Evolutionary conservation across 2,329 filamentous ascomycete genomes (phyloP).

Genomic region (Aspergillus ibericus): DNA sequence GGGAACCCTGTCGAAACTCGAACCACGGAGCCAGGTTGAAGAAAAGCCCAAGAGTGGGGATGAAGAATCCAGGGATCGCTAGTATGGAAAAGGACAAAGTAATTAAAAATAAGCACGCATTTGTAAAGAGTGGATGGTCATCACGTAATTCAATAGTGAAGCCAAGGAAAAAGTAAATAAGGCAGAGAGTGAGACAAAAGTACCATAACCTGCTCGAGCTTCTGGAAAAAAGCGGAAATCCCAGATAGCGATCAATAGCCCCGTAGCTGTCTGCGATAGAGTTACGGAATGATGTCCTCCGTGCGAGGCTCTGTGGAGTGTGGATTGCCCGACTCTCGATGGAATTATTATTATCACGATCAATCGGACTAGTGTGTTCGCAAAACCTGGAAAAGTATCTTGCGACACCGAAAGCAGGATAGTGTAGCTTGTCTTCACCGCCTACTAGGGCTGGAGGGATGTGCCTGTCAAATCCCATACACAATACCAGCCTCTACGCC

Average conservation of each 20-base stretch:
- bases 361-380: neutral
- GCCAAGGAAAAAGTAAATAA: conserved; percentile 7
- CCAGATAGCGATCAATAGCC: neutral
- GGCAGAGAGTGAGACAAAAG: neutral
- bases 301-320: neutral
- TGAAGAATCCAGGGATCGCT: neutral
- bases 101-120: neutral
- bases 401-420: too few species aligned
- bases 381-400: neutral
- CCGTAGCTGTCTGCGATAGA: neutral
- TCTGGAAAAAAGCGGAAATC: neutral
- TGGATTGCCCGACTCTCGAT: neutral
- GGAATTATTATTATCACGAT: neutral
- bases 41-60: neutral
- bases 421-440: too few species aligned
- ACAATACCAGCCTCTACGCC: too few species aligned
- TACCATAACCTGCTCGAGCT: neutral
- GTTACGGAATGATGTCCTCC: neutral
- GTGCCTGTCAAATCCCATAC: too few species aligned
- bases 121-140: neutral
- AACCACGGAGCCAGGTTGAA: neutral
- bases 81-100: neutral
- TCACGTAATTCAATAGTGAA: neutral
- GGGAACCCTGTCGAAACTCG: neutral
- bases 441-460: too few species aligned